Evolutionary conservation across 2,329 filamentous ascomycete species (phyloP).

Genomic region (Nemania sp.): DNA sequence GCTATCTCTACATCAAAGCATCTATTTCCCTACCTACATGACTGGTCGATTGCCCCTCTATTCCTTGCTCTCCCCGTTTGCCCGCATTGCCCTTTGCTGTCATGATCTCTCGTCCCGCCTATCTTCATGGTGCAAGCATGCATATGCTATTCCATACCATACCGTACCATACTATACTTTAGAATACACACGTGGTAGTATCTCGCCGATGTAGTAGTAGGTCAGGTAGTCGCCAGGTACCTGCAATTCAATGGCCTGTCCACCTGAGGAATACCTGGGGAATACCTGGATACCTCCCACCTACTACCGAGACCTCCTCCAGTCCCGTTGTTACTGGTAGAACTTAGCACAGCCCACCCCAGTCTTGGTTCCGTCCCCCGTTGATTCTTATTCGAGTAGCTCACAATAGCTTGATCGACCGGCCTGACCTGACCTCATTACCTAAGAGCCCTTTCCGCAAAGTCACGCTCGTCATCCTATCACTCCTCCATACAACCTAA

Average conservation of each 20-base stretch:
- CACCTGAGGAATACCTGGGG: slow-evolving; percentile 24
- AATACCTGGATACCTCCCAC: slow-evolving; percentile 33
- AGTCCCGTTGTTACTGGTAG: slow-evolving; percentile 35
- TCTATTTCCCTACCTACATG: slow-evolving; percentile 7
- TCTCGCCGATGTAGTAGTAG: slow-evolving; percentile 7
- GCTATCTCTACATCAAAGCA: slow-evolving; percentile 5
- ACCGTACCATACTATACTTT: neutral
- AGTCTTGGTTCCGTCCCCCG: slow-evolving; percentile 38
- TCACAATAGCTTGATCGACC: slow-evolving; percentile 43
- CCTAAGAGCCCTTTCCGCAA: slow-evolving; percentile 50
- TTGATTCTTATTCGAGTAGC: slow-evolving; percentile 39
- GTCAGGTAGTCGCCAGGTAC: slow-evolving; percentile 27
- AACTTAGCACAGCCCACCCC: slow-evolving; percentile 40
- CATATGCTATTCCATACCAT: neutral
- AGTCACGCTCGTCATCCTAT: slow-evolving; percentile 53
- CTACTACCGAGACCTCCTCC: slow-evolving; percentile 28
- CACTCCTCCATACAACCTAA: slow-evolving; percentile 43
- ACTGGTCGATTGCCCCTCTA: slow-evolving; percentile 15
- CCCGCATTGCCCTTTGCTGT: slow-evolving; percentile 16
- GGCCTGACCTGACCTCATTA: slow-evolving; percentile 45
- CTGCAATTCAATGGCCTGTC: slow-evolving; percentile 27
- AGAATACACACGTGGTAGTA: slow-evolving; percentile 6
- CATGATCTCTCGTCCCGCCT: slow-evolving; percentile 22
- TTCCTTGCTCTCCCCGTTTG: slow-evolving; percentile 4
- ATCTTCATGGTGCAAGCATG: slow-evolving; percentile 16